Evolutionary conservation across 2,329 filamentous ascomycete species (phyloP).

Genomic region (Teratosphaeriaceae sp.): DNA sequence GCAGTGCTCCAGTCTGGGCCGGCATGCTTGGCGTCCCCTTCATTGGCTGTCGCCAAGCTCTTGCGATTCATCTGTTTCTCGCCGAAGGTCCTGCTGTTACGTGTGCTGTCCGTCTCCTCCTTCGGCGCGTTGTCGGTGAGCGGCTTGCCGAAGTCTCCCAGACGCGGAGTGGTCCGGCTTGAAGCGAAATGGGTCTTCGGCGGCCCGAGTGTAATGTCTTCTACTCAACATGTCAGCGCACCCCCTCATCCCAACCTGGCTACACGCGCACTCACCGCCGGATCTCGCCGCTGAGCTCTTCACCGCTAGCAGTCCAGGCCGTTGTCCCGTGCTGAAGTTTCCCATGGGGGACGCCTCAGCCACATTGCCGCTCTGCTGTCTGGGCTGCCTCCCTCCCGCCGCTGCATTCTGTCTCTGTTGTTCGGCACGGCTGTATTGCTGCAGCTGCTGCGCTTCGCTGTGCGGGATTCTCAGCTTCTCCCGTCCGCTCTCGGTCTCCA

Average conservation of each 20-base stretch:
- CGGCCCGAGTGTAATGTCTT: constrained; percentile 80
- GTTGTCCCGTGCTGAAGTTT: constrained; percentile 29
- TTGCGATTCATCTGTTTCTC: constrained; percentile 39
- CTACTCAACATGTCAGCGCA: constrained; percentile 47
- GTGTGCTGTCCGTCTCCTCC: constrained; percentile 31
- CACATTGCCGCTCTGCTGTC: constrained; percentile 10
- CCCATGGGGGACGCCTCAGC: constrained; percentile 29
- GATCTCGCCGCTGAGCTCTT: constrained; percentile 15
- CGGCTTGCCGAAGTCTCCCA: constrained; percentile 24
- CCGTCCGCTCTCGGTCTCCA: constrained; percentile 28
- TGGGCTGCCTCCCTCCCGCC: constrained; percentile 5
- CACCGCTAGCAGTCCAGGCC: constrained; percentile 24
- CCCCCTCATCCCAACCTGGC: background rate
- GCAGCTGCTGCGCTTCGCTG: constrained; percentile 24
- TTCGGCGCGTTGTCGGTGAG: constrained; percentile 28
- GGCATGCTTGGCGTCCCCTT: constrained; percentile 42
- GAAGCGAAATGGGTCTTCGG: constrained; percentile 79
- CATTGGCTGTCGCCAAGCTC: constrained; percentile 27
- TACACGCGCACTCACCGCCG: constrained; percentile 23
- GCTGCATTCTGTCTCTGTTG: constrained; percentile 6
- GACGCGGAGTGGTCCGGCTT: constrained; percentile 49
- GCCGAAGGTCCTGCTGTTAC: constrained; percentile 34
- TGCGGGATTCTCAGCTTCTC: constrained; percentile 33
- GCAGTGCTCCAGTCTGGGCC: constrained; percentile 68
- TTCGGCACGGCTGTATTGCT: constrained; percentile 16